These are phyloP conservation scores for Penicillium turbatum DNA, from an alignment of 495 filamentous ascomycete genomes.

Conservation along the genomic window DNA sequence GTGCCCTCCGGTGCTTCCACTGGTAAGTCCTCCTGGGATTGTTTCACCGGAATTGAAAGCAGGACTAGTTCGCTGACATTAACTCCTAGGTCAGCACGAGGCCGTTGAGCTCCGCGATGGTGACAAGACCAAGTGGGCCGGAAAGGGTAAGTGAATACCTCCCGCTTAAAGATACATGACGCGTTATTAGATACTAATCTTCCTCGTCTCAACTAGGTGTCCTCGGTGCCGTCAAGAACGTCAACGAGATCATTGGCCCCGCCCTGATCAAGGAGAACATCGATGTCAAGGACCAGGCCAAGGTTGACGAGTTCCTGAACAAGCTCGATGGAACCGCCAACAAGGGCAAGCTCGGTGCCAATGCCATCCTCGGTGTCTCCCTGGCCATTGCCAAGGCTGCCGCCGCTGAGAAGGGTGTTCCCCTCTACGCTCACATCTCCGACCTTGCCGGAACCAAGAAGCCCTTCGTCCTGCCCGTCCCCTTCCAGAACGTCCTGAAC, in stretches of 20 bases:
- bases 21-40: constrained; percentile 51
- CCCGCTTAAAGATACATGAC: background rate
- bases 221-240: constrained; percentile 90
- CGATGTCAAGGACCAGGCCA: constrained; percentile 95
- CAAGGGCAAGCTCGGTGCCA: constrained; percentile 98
- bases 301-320: constrained; percentile 91
- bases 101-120: constrained; percentile 98
- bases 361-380: constrained; percentile 95
- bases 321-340: constrained; percentile 93
- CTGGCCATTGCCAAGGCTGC: constrained; percentile 97
- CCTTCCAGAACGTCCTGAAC: constrained; percentile 99
- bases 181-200: constrained; percentile 13
- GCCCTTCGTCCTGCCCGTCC: constrained; percentile 97
- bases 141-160: constrained; percentile 62
- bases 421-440: constrained; percentile 96
- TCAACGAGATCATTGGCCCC: constrained; percentile 90
- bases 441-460: constrained; percentile 99
- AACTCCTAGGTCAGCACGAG: constrained; percentile 79
- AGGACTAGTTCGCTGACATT: background rate
- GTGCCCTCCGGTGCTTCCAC: constrained; percentile 98
- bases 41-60: background rate
- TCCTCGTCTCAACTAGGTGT: constrained; percentile 50
- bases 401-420: constrained; percentile 96
- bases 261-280: constrained; percentile 87
- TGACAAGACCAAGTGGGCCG: constrained; percentile 94